Base-by-base conservation (phyloP, 345 rosid genomes). In the Euphorbia peplus region DNA sequence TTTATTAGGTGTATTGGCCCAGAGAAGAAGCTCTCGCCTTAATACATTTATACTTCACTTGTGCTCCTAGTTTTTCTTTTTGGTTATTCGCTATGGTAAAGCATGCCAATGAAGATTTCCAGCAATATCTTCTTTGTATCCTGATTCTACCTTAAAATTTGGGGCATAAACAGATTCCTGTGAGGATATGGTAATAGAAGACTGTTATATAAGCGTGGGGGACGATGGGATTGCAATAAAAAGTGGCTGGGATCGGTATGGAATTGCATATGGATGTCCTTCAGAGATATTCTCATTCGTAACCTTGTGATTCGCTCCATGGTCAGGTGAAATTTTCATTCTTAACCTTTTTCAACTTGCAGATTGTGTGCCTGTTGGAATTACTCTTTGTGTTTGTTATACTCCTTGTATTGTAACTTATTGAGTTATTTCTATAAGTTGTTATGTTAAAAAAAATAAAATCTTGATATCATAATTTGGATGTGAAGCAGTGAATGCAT, bases 171-270 rank as follows among this genome's bases (percentile, higher is more conserved):
- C 83, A 91, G 99, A 95, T 86, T 95, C 99, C 1, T 95, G 95
- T 32, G 90, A 88, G 77, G 95, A 91, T 79, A 87, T 95, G 90
- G 89, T 95, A 25, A 95, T 95, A 26, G 97, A 95, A 74, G 87
- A 91, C 75, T 91, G 97, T 71, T 95, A 91, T 76, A 95, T 95
- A 69, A 95, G 99, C 65, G 95, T 91, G 14, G 99, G 99, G 59
- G 99, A 95, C 76, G 99, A 95, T 75, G 96, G 84, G 0, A 84
- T 95, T 63, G 99, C 97, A 3, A 95, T 95, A 78, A 91, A 93
- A 79, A 93, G 97, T 74, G 98, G 98, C 30, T 91, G 98, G 98
- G 98, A 93, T 88, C 98, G 91, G 76, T 93, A 89, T 80, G 98
- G 98, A 41, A 89, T 91, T 58, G 79, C 85, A 2, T 93, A 91